Conservation (phyloP, 768 basidiomycete genomes). For the Crepidotus variabilis region DNA sequence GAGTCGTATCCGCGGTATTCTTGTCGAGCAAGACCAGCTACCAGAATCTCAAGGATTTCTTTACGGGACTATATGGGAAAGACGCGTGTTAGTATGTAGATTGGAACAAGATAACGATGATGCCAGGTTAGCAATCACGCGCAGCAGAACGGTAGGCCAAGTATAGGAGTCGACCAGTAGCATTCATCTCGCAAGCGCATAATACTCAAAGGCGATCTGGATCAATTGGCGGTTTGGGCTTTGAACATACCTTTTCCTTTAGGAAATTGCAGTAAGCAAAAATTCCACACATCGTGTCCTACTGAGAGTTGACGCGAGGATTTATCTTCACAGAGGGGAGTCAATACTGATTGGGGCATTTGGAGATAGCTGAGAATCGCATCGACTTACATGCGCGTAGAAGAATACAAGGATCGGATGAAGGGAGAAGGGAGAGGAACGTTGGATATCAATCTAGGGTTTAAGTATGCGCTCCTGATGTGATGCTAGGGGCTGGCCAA, state of each 20-base stretch:
- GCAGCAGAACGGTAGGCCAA: background rate
- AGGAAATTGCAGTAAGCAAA: conserved; percentile 95
- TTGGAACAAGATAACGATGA: conserved; percentile 14
- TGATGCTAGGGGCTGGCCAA: background rate
- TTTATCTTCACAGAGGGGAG: background rate
- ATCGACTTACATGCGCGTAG: background rate
- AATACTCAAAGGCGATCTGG: background rate
- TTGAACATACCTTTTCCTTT: conserved; percentile 78
- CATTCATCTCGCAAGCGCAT: too few species aligned
- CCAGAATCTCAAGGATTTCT: conserved; percentile 87
- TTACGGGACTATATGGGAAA: conserved; percentile 65
- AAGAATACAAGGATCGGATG: background rate
- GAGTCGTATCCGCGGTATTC: conserved; percentile 99
- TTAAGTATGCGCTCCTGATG: background rate
- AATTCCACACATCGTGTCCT: conserved; percentile 80
- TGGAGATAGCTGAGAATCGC: too few species aligned
- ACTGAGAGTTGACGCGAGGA: background rate
- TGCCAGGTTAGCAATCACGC: background rate
- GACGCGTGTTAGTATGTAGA: conserved; percentile 14
- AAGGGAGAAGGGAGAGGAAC: background rate
- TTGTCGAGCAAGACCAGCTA: conserved; percentile 87
- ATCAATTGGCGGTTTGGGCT: background rate
- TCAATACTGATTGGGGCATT: background rate
- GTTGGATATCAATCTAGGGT: background rate
- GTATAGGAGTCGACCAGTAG: too few species aligned